phyloP scores from a whole-genome alignment of 2,329 filamentous ascomycete genomes.

The Thielaviopsis punctulata region DNA sequence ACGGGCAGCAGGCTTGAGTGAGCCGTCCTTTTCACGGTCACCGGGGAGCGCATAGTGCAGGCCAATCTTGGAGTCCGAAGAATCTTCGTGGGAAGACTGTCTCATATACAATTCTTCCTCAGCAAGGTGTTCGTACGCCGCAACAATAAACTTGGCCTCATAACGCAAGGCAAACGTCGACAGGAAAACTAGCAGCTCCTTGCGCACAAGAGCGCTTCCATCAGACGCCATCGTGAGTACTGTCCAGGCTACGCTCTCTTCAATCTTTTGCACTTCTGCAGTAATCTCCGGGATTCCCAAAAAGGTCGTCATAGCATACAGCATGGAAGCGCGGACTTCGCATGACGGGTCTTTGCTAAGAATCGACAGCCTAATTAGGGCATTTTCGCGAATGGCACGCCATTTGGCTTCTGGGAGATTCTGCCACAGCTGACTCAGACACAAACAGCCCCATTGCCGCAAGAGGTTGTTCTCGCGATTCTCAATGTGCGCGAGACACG shows the following conservation, averaged over 20 bases:
- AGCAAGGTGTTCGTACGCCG: slow-evolving; percentile 74
- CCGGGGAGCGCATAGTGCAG: slow-evolving; percentile 42
- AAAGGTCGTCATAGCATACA: slow-evolving; percentile 87
- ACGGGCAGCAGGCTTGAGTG: slow-evolving; percentile 37
- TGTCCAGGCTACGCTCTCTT: slow-evolving; percentile 78
- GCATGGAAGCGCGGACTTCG: slow-evolving; percentile 83
- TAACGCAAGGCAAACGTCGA: slow-evolving; percentile 83
- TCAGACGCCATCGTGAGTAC: slow-evolving; percentile 85
- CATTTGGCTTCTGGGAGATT: slow-evolving; percentile 88
- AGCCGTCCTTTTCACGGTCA: slow-evolving; percentile 38
- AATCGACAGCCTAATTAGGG: slow-evolving; percentile 63
- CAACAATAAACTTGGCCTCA: slow-evolving; percentile 79
- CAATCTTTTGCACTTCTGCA: slow-evolving; percentile 75
- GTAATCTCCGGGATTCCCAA: slow-evolving; percentile 85
- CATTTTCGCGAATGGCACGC: slow-evolving; percentile 79
- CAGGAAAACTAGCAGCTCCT: slow-evolving; percentile 83
- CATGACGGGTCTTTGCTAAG: slow-evolving; percentile 73
- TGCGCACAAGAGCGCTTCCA: slow-evolving; percentile 83
- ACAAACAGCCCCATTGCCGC: slow-evolving; percentile 89
- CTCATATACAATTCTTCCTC: slow-evolving; percentile 61
- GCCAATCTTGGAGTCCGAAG: slow-evolving; percentile 42
- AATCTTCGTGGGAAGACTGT: slow-evolving; percentile 37
- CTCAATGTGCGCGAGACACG: slow-evolving; percentile 65
- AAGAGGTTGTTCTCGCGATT: slow-evolving; percentile 79
- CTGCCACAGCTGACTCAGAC: slow-evolving; percentile 86